phyloP scores from a whole-genome alignment of 257 asterid genomes.

The Penstemon newberryi region DNA sequence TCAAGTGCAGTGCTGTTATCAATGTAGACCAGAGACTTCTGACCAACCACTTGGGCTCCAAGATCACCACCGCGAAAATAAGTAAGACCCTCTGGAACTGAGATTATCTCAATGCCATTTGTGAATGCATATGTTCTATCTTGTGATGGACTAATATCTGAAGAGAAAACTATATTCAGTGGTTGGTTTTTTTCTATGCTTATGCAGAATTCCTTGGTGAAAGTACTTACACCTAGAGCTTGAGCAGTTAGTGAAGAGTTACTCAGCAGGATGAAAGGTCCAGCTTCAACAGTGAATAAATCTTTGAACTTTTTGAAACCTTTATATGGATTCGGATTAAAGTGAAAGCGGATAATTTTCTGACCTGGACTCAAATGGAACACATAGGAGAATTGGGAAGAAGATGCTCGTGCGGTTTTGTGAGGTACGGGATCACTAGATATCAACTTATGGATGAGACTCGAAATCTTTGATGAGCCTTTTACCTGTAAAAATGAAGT shows the following conservation, averaged over 20 bases:
- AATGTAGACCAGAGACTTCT: conserved; percentile 29
- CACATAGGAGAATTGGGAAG: conserved; percentile 25
- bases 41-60: conserved; percentile 25
- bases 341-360: conserved; percentile 5
- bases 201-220: conserved; percentile 24
- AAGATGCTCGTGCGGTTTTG: conserved; percentile 30
- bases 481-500: conserved; percentile 25
- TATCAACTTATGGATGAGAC: conserved; percentile 1
- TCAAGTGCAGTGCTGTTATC: conserved; percentile 50
- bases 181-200: conserved; percentile 24
- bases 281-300: conserved; percentile 18
- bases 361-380: conserved; percentile 32
- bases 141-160: conserved; percentile 8
- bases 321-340: neutral
- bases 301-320: conserved; percentile 2
- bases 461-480: conserved; percentile 44
- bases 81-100: conserved; percentile 20
- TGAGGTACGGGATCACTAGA: conserved; percentile 27
- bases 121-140: conserved; percentile 27
- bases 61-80: conserved; percentile 23
- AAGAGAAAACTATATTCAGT: conserved; percentile 19
- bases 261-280: conserved; percentile 11
- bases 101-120: conserved; percentile 40
- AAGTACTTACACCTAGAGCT: conserved; percentile 10
- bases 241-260: conserved; percentile 18